A percentile compares a stretch with the other conserved stretches of the same genome.
phyloP scores from a whole-genome alignment of 2,329 filamentous ascomycete genomes.

The Colletotrichum tropicale region DNA sequence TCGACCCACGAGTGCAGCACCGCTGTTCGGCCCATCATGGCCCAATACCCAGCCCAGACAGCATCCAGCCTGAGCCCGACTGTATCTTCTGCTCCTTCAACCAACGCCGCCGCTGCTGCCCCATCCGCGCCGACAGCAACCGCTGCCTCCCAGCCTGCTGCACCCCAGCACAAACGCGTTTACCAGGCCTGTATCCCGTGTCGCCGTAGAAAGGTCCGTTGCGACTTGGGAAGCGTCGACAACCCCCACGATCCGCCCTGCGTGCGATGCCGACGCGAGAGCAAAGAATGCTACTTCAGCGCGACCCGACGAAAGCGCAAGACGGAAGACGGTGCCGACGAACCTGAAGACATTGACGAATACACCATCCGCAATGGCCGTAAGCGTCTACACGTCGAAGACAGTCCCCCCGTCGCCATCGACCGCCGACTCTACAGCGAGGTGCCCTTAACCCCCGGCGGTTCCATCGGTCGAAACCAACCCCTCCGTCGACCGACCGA shows the following conservation, averaged over 20 bases:
- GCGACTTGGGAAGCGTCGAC: conserved; percentile 78
- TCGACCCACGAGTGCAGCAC: conserved; percentile 15
- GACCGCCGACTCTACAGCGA: conserved; percentile 54
- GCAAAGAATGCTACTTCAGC: conserved; percentile 97
- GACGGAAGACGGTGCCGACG: conserved; percentile 60
- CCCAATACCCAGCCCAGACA: conserved; percentile 25
- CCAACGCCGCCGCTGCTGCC: neutral
- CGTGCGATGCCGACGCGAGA: conserved; percentile 90
- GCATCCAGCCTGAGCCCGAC: conserved; percentile 15
- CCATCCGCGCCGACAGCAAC: neutral
- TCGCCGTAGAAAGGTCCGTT: conserved; percentile 65
- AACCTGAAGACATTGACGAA: conserved; percentile 56
- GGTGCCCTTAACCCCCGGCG: conserved; percentile 68
- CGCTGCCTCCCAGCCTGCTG: conserved; percentile 3
- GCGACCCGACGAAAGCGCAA: conserved; percentile 93
- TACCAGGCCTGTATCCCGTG: conserved; percentile 70
- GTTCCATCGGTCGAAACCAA: conserved; percentile 67
- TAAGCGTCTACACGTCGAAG: conserved; percentile 63
- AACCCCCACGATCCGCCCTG: conserved; percentile 94
- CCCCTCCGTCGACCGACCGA: conserved; percentile 68
- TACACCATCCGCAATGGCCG: conserved; percentile 77
- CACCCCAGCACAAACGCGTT: conserved; percentile 63
- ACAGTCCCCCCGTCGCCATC: conserved; percentile 45
- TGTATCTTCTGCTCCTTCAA: conserved; percentile 20
- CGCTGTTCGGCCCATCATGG: conserved; percentile 26